Evolutionary conservation across 129 eudicot species (phyloP).

Genomic region (Rutidosis leptorrhynchoides): DNA sequence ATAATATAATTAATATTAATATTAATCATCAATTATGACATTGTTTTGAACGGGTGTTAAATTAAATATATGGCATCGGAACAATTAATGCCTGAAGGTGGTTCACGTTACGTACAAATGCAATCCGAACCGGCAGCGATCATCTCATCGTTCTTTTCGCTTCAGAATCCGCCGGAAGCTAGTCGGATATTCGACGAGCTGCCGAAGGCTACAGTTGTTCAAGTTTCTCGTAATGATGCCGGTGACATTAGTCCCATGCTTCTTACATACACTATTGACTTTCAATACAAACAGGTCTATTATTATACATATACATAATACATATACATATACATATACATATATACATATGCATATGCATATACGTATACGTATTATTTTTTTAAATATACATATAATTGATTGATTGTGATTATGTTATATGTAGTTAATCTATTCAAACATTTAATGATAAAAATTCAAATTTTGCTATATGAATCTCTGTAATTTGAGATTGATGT

Average conservation of each 20-base stretch:
- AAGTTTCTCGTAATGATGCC: slow-evolving; percentile 86
- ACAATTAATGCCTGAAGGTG: slow-evolving; percentile 56
- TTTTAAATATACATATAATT: no score
- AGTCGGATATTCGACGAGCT: slow-evolving; percentile 83
- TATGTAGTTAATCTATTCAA: no score
- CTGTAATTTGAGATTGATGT: neutral
- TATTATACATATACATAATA: neutral
- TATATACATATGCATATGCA: no score
- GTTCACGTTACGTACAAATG: slow-evolving; percentile 65
- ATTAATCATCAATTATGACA: neutral
- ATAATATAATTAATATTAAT: no score
- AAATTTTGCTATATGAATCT: no score
- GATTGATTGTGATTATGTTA: no score
- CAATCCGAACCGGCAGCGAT: slow-evolving; percentile 53
- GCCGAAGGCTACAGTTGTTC: slow-evolving; percentile 65
- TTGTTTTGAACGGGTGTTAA: neutral
- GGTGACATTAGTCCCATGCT: slow-evolving; percentile 86
- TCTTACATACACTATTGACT: slow-evolving; percentile 68
- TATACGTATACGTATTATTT: no score
- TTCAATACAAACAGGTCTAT: slow-evolving; percentile 80
- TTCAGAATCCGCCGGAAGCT: slow-evolving; percentile 51
- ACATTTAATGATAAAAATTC: neutral
- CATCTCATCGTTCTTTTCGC: slow-evolving; percentile 56
- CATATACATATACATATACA: neutral
- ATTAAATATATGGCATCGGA: slow-evolving; percentile 61